phyloP scores from a whole-genome alignment of 345 rosid genomes.

The Rhodamnia rubescens region DNA sequence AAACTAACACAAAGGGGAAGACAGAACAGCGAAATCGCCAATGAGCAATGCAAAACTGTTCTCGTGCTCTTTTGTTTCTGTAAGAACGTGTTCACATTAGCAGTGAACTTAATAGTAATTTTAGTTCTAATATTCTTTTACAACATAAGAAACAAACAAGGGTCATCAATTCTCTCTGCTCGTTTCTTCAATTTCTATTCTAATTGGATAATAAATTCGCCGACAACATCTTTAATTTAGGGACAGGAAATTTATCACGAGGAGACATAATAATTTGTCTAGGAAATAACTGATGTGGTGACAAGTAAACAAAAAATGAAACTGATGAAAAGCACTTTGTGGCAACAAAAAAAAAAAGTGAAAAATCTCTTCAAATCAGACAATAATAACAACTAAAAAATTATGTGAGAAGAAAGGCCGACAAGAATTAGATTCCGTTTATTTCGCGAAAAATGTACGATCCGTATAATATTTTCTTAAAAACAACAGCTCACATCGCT shows the following conservation, averaged over 20 bases:
- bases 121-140: not conserved
- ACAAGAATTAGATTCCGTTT: not conserved
- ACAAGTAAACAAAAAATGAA: not conserved
- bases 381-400: not conserved
- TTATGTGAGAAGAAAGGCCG: not conserved
- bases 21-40: not conserved
- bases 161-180: not conserved
- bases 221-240: not conserved
- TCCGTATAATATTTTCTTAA: too few relatives aligned
- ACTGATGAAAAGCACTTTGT: not conserved
- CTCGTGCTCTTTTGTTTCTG: not conserved
- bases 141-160: not conserved
- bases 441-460: rapidly evolving
- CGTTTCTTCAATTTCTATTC: not conserved
- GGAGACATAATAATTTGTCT: not conserved
- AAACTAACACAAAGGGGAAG: not conserved
- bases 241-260: rapidly evolving
- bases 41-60: not conserved
- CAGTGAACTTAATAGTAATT: not conserved
- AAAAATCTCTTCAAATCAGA: not conserved
- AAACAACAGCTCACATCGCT: too few relatives aligned
- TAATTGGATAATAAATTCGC: not conserved
- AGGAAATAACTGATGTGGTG: too few relatives aligned
- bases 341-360: not conserved
- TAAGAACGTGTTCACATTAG: not conserved